Percentiles rank a stretch among this genome's conserved stretches.
These are phyloP conservation scores for Blastobotrys terrestris DNA, from an alignment of 805 yeast genomes.

Conservation along the genomic window DNA sequence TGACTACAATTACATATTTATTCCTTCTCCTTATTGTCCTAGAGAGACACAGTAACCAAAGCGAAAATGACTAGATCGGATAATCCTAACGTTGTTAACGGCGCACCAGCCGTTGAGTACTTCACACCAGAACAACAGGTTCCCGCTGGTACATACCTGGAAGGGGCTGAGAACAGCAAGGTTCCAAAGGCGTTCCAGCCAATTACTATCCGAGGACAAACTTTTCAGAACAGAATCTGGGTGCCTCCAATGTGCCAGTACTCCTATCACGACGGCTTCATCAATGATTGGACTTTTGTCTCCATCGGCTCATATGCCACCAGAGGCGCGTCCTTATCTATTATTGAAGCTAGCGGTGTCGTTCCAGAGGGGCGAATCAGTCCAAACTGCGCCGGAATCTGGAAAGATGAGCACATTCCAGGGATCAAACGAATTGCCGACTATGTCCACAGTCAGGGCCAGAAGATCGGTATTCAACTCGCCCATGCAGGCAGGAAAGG, in stretches of 20 bases:
- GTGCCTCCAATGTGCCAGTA: conserved; percentile 45
- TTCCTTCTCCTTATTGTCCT: too few relatives aligned
- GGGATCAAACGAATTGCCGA: conserved; percentile 38
- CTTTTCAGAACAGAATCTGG: conserved; percentile 46
- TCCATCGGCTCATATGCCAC: conserved; percentile 45
- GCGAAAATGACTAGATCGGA: not conserved
- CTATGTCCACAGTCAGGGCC: conserved; percentile 37
- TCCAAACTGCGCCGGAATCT: conserved; percentile 45
- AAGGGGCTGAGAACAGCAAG: conserved; percentile 18
- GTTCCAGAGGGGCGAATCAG: conserved; percentile 38
- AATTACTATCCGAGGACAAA: conserved; percentile 35
- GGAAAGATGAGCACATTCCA: conserved; percentile 44
- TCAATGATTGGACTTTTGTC: conserved; percentile 42
- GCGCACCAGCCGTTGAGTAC: not conserved
- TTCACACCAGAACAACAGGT: conserved; percentile 32
- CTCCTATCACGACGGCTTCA: conserved; percentile 38
- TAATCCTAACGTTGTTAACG: not conserved
- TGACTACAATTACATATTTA: too few relatives aligned
- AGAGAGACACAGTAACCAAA: too few relatives aligned
- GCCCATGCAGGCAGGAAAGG: conserved; percentile 52
- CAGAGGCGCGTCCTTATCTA: conserved; percentile 45
- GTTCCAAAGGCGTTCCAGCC: conserved; percentile 41
- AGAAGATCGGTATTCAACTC: conserved; percentile 46
- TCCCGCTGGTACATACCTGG: conserved; percentile 31
- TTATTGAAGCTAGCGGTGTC: conserved; percentile 43